Evolutionary conservation across 352 stramenopile species (phyloP).

Genomic region (Pythium utonaiense): DNA sequence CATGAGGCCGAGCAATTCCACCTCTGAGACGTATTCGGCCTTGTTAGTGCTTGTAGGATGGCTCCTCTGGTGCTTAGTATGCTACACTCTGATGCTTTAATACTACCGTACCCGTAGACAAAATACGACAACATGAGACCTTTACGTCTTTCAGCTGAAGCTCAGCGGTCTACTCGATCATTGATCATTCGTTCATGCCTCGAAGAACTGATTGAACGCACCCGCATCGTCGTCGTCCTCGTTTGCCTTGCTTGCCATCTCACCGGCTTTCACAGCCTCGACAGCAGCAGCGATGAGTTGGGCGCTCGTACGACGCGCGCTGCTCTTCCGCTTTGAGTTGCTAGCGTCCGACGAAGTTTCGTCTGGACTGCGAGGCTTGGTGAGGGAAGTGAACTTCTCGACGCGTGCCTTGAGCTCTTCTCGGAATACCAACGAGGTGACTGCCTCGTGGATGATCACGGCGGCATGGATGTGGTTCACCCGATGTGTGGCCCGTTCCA

Average conservation of each 20-base stretch:
- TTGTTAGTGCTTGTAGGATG: too few species aligned
- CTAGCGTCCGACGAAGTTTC: neutral
- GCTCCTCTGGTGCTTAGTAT: too few species aligned
- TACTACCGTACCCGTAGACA: too few species aligned
- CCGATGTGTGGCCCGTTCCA: slow-evolving; percentile 40
- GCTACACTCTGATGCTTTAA: too few species aligned
- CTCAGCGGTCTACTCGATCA: too few species aligned
- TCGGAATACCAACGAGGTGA: slow-evolving; percentile 53
- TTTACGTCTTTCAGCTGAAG: too few species aligned
- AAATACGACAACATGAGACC: too few species aligned
- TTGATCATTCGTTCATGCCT: neutral
- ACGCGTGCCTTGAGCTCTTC: slow-evolving; percentile 56
- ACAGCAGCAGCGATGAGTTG: neutral
- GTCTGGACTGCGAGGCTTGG: slow-evolving; percentile 1
- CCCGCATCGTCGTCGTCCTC: slow-evolving; percentile 5
- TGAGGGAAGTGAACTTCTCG: slow-evolving; percentile 45
- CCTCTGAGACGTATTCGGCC: too few species aligned
- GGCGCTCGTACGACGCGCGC: neutral
- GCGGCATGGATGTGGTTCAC: slow-evolving; percentile 52
- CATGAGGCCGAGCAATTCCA: too few species aligned
- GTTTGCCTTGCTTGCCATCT: neutral
- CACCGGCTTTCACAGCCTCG: slow-evolving; percentile 1
- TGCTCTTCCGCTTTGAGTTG: slow-evolving; percentile 3
- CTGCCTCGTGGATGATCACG: slow-evolving; percentile 43
- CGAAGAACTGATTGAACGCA: slow-evolving; percentile 18